Conservation (phyloP, 371 early-diverging fungal species). For the Blakeslea trispora region DNA sequence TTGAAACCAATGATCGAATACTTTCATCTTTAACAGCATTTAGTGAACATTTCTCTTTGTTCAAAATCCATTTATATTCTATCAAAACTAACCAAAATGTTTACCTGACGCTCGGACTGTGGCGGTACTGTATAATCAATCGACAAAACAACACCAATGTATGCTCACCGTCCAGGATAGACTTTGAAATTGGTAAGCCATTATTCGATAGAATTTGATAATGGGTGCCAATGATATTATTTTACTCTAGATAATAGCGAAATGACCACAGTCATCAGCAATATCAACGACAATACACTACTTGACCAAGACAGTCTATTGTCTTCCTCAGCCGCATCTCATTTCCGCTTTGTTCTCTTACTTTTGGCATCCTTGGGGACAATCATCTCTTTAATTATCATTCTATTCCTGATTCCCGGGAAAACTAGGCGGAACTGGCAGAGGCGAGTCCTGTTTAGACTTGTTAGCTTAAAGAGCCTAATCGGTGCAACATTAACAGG, state of each 20-base stretch:
- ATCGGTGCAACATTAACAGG: constrained; percentile 6
- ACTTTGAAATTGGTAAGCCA: constrained; percentile 17
- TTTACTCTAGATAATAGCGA: too few relatives aligned
- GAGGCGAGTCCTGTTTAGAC: constrained; percentile 8
- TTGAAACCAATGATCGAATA: constrained; percentile 16
- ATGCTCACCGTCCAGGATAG: constrained; percentile 17
- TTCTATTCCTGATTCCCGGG: constrained; percentile 11
- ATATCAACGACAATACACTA: not conserved
- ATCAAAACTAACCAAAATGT: not conserved
- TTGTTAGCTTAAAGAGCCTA: constrained; percentile 7
- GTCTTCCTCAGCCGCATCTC: not conserved
- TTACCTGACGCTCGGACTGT: constrained; percentile 18
- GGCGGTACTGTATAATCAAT: constrained; percentile 17
- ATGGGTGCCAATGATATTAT: too few relatives aligned
- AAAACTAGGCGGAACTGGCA: constrained; percentile 16
- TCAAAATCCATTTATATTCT: constrained; percentile 6
- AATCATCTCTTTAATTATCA: constrained; percentile 5
- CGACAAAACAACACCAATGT: not conserved
- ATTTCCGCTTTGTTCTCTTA: constrained; percentile 16
- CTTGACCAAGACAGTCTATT: not conserved
- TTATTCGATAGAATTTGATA: not conserved
- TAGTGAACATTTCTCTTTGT: constrained; percentile 11
- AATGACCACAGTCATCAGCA: not conserved
- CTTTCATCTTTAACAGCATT: not conserved
- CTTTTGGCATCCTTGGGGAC: constrained; percentile 14